Evolutionary conservation across 441 rosid species (phyloP), one percentile per base, ranked within the genome.

Genomic region (Viola pubescens): DNA sequence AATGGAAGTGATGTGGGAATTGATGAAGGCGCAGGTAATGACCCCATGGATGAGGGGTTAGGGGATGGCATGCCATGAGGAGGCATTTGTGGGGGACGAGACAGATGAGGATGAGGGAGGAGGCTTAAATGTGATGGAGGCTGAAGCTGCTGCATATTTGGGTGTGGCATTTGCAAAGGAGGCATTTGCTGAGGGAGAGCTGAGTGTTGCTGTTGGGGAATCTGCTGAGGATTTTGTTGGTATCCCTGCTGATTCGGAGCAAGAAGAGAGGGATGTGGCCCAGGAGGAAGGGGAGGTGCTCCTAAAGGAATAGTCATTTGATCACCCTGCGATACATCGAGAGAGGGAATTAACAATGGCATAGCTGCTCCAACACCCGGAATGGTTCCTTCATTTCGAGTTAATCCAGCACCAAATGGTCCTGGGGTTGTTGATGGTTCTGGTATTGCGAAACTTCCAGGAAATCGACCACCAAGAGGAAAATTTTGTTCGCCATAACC

Each of bases 231-330:
- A 64, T 79, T 81, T 69, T 89, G 94, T 68, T 85, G 96, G 77
- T 86, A 94, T 61, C 85, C 87, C 75, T 83, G 96, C 76, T 80
- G 96, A 80, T 79, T 77, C 68, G 67, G 67, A 52, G 81, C 77
- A 59, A 81, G 83, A 69, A 88, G 89, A 13, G 99, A 94, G 43
- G 97, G 98, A 75, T 90, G 98, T 48, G 98, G 98, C 60, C 96
- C 97, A 56, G 94, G 95, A 65, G 98, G 97, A 9, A 94, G 84
- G 60, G 98, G 98, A 59, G 97, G 98, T 40, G 87, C 88, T 58
- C 94, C 95, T 57, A 79, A 59, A 66, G 88, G 79, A 82, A 81
- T 73, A 16, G 94, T 94, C 69, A 78, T 86, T 73, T 82, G 92
- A 47, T 90, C 98, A 61, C 97, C 98, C 68, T 84, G 97, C 51